A percentile compares a stretch with the other conserved stretches of the same genome.
These are phyloP conservation scores for Tulasnella sp. DNA, from an alignment of 768 basidiomycete species.

Conservation along the genomic window DNA sequence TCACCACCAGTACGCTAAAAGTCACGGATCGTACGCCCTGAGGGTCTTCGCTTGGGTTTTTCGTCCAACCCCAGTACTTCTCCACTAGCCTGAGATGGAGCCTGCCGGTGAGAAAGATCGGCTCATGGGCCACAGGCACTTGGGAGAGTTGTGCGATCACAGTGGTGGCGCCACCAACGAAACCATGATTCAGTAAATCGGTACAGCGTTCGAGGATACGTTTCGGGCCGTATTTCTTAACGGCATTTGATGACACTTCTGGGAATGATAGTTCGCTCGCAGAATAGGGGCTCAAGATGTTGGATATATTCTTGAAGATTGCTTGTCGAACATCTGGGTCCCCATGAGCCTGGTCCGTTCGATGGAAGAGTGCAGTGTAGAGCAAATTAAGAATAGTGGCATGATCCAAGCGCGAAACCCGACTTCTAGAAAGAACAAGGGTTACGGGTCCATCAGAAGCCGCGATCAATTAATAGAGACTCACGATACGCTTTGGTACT, in stretches of 20 bases:
- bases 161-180: not conserved
- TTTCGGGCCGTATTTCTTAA: not conserved
- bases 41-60: not conserved
- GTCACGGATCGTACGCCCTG: not conserved
- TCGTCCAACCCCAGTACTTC: not conserved
- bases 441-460: not conserved
- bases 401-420: not conserved
- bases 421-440: not conserved
- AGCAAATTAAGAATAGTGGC: not conserved
- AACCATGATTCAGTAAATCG: not conserved
- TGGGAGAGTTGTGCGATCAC: not conserved
- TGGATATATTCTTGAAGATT: not conserved
- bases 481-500: not conserved
- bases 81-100: not conserved
- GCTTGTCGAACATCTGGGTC: not conserved
- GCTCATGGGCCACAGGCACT: not conserved
- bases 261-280: not conserved
- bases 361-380: not conserved
- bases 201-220: not conserved
- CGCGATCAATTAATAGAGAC: not conserved
- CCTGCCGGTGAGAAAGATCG: not conserved
- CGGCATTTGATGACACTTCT: not conserved
- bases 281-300: not conserved
- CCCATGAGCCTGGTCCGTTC: not conserved
- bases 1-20: too few relatives aligned